Evolutionary conservation across 2,329 filamentous ascomycete species (phyloP).

Genomic region (Orbilia oligospora): DNA sequence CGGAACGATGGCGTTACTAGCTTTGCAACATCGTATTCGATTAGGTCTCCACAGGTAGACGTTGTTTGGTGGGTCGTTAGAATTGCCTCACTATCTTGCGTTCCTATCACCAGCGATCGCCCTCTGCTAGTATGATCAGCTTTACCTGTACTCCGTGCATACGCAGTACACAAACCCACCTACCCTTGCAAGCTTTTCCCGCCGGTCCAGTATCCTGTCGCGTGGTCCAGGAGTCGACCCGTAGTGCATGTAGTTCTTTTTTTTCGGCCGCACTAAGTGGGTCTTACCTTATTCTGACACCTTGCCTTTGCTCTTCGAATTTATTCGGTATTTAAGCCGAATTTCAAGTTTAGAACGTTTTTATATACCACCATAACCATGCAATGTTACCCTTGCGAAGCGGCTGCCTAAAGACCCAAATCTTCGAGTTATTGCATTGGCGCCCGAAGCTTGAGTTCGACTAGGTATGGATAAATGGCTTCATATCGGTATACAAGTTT

Average conservation of each 20-base stretch:
- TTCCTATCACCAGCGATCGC: not conserved
- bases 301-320: not conserved
- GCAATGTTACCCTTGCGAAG: conserved; percentile 50
- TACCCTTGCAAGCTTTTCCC: not conserved
- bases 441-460: conserved; percentile 19
- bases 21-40: conserved; percentile 36
- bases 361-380: conserved; percentile 41
- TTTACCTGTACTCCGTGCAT: not conserved
- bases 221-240: conserved; percentile 26
- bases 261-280: conserved; percentile 25
- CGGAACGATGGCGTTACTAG: conserved; percentile 10
- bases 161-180: not conserved
- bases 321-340: conserved; percentile 36
- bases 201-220: conserved; percentile 10
- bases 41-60: conserved; percentile 9
- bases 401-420: conserved; percentile 40
- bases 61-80: not conserved
- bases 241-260: not conserved
- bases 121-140: conserved; percentile 7
- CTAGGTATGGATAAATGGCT: conserved; percentile 14
- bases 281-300: conserved; percentile 49
- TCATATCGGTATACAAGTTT: conserved; percentile 2
- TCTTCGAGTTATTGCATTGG: conserved; percentile 19
- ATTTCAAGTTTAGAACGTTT: conserved; percentile 16
- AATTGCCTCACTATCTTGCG: conserved; percentile 25